Conservation (phyloP, 2,329 filamentous ascomycete species). For the Ascomycota sp. region DNA sequence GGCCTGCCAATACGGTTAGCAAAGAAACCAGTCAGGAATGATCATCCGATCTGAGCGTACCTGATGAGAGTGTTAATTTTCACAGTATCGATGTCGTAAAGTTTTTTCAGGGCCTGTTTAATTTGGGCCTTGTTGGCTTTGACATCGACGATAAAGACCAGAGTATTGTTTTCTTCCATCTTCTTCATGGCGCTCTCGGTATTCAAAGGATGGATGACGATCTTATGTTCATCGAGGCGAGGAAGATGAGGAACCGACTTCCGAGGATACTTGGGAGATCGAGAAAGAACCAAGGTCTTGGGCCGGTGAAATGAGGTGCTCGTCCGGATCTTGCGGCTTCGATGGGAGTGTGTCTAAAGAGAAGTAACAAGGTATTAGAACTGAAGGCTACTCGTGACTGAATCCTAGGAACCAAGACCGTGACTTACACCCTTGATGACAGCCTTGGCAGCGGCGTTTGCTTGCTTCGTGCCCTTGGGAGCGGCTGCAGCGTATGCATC, state of each 20-base stretch:
- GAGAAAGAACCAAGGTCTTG: slow-evolving; percentile 83
- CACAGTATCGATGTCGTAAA: slow-evolving; percentile 92
- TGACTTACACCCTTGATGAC: slow-evolving; percentile 79
- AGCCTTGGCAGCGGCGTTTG: slow-evolving; percentile 83
- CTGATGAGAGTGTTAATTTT: slow-evolving; percentile 99
- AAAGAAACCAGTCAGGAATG: too few species aligned
- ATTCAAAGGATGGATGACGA: slow-evolving; percentile 95
- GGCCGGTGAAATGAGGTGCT: slow-evolving; percentile 92
- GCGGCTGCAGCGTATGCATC: slow-evolving; percentile 37
- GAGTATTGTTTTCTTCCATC: slow-evolving; percentile 99
- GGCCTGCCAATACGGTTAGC: slow-evolving; percentile 25
- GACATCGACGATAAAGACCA: slow-evolving; percentile 90
- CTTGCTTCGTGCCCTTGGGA: slow-evolving; percentile 56
- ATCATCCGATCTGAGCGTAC: slow-evolving; percentile 24
- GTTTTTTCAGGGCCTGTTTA: slow-evolving; percentile 93
- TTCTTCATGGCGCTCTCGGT: slow-evolving; percentile 99
- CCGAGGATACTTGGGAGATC: slow-evolving; percentile 86
- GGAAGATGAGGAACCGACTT: slow-evolving; percentile 78
- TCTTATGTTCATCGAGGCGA: slow-evolving; percentile 90
- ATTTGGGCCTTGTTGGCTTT: slow-evolving; percentile 99
- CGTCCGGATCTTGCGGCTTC: slow-evolving; percentile 78
- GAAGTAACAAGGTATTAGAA: neutral
- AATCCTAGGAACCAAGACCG: neutral
- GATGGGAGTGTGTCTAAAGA: slow-evolving; percentile 36
- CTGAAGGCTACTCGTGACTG: neutral